phyloP scores from a whole-genome alignment of 2,329 filamentous ascomycete species.

The Claviceps pusilla region DNA sequence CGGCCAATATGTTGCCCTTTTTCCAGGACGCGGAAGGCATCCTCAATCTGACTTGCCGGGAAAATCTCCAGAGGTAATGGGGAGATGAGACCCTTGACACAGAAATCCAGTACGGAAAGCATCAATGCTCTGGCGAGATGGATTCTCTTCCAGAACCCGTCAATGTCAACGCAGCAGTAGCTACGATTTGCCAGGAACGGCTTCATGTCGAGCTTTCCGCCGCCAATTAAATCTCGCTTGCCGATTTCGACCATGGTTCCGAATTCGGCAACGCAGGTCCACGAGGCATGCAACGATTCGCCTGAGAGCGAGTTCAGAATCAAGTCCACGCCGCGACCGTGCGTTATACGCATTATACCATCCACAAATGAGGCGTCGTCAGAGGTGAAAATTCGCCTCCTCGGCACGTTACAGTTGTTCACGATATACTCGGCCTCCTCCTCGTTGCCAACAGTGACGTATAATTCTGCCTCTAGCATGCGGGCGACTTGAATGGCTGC shows the following conservation, averaged over 20 bases:
- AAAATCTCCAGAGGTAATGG: neutral
- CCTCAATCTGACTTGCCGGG: neutral
- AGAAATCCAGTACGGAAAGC: neutral
- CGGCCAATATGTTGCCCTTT: neutral
- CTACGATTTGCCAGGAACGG: neutral
- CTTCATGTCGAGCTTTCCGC: slow-evolving; percentile 27
- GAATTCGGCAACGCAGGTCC: slow-evolving; percentile 20
- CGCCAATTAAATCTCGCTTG: slow-evolving; percentile 19
- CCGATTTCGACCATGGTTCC: slow-evolving; percentile 23
- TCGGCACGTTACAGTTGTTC: neutral
- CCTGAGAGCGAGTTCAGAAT: slow-evolving; percentile 15
- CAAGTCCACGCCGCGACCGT: slow-evolving; percentile 13
- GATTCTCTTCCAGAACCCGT: neutral
- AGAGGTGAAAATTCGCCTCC: neutral
- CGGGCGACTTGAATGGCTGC: slow-evolving; percentile 12
- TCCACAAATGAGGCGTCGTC: neutral
- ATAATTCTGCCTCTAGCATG: neutral
- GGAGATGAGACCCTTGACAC: neutral
- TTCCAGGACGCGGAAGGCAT: neutral
- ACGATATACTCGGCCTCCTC: neutral
- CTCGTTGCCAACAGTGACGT: neutral
- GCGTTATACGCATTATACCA: slow-evolving; percentile 10
- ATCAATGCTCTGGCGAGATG: neutral
- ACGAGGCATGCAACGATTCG: slow-evolving; percentile 15
- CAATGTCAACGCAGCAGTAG: neutral